Percentiles rank a stretch among this genome's conserved stretches.
Evolutionary conservation across 1,284 basidiomycete genomes (phyloP).

Genomic region (Tetrapyrgos nigripes): DNA sequence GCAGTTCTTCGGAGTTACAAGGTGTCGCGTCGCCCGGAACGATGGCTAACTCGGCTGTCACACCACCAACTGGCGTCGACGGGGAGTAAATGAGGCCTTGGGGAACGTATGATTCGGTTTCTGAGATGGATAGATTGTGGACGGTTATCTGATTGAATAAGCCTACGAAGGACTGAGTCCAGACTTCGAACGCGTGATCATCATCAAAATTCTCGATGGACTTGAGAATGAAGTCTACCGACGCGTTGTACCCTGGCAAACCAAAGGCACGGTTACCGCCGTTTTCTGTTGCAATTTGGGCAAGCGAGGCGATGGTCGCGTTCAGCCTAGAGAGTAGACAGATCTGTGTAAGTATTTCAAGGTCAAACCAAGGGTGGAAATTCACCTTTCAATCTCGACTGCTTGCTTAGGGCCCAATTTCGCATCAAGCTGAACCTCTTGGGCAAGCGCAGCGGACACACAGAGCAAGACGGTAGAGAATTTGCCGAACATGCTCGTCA

Average conservation of each 20-base stretch:
- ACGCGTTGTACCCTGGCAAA: constrained; percentile 11
- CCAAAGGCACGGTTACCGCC: constrained; percentile 17
- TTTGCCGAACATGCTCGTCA: too few species aligned
- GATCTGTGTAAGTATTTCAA: too few species aligned
- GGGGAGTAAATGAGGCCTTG: constrained; percentile 12
- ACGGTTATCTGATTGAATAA: constrained; percentile 17
- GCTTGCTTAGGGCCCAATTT: too few species aligned
- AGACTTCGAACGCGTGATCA: constrained; percentile 7
- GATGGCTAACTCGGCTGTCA: constrained; percentile 9
- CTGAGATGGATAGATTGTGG: constrained; percentile 6
- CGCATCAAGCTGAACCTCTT: too few species aligned
- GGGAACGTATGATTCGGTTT: constrained; percentile 5
- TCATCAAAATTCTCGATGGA: constrained; percentile 7
- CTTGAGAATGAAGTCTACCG: constrained; percentile 7
- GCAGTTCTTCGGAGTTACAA: constrained; percentile 9
- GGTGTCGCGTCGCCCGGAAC: constrained; percentile 9
- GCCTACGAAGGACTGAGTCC: constrained; percentile 10
- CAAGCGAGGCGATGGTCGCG: constrained; percentile 4
- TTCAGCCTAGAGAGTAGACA: too few species aligned
- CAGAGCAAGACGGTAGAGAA: too few species aligned
- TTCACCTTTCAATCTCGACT: too few species aligned
- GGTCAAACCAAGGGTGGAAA: too few species aligned
- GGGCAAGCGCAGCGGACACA: too few species aligned
- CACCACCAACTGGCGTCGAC: constrained; percentile 15
- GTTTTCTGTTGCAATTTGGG: constrained; percentile 11